Percentiles rank a stretch among this genome's conserved stretches.
Conservation (phyloP, 768 basidiomycete genomes). For the Albatrellus ellisii region DNA sequence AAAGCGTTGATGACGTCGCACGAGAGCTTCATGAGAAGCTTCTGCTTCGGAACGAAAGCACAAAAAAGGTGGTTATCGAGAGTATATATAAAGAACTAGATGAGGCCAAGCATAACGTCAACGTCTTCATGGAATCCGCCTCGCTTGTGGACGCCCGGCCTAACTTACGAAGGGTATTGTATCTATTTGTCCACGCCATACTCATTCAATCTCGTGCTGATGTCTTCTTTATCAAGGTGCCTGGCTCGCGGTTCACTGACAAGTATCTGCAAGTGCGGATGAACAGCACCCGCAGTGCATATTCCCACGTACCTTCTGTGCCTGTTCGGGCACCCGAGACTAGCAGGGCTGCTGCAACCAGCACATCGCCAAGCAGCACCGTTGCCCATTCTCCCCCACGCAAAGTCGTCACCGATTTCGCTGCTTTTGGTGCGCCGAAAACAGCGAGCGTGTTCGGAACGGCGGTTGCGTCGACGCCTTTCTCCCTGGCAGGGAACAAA, state of each 20-base stretch:
- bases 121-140: slow-evolving; percentile 65
- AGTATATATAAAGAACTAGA: slow-evolving; percentile 91
- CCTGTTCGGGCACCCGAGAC: slow-evolving; percentile 26
- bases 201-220: not conserved
- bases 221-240: slow-evolving; percentile 41
- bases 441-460: slow-evolving; percentile 74
- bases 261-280: slow-evolving; percentile 79
- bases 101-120: slow-evolving; percentile 83
- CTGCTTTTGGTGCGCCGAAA: slow-evolving; percentile 67
- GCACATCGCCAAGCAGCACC: slow-evolving; percentile 20
- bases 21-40: slow-evolving; percentile 87
- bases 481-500: slow-evolving; percentile 66
- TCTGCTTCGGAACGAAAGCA: slow-evolving; percentile 85
- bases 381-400: slow-evolving; percentile 56
- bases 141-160: slow-evolving; percentile 64
- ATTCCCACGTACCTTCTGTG: slow-evolving; percentile 37
- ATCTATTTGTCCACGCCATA: not conserved
- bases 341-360: slow-evolving; percentile 27
- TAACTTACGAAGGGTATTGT: slow-evolving; percentile 60
- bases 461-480: slow-evolving; percentile 68
- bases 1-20: slow-evolving; percentile 95
- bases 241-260: slow-evolving; percentile 93
- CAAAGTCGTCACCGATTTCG: slow-evolving; percentile 83
- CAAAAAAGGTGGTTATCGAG: slow-evolving; percentile 92
- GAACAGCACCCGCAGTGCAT: slow-evolving; percentile 35